Percentiles rank a stretch among this genome's conserved stretches.
phyloP scores from a whole-genome alignment of 306 rosid species.

The Sophora flavescens region DNA sequence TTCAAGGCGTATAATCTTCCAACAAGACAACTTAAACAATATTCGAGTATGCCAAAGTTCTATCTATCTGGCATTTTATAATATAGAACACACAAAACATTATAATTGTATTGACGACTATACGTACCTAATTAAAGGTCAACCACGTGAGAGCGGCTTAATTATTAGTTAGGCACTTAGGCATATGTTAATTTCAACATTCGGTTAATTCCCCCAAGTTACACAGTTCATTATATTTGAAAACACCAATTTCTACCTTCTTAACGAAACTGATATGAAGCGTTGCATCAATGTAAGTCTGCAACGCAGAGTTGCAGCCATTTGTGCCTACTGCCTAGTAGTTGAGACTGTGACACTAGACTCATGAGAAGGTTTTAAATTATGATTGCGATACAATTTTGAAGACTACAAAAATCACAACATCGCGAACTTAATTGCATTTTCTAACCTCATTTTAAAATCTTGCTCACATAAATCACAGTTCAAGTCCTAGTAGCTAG shows the following conservation, averaged over 20 bases:
- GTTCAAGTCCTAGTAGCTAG: too few relatives aligned
- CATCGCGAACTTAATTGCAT: too few relatives aligned
- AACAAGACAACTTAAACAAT: background rate
- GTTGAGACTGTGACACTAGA: too few relatives aligned
- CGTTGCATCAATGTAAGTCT: too few relatives aligned
- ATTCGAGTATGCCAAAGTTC: background rate
- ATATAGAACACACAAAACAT: background rate
- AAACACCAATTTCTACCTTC: slow-evolving; percentile 1
- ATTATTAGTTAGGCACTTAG: slow-evolving; percentile 5
- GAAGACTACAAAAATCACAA: too few relatives aligned
- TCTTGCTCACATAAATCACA: too few relatives aligned
- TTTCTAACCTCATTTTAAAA: too few relatives aligned
- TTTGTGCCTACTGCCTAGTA: too few relatives aligned
- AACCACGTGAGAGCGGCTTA: slow-evolving; percentile 39
- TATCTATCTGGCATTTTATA: slow-evolving; percentile 6
- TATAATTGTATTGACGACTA: slow-evolving; percentile 11
- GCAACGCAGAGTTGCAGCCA: too few relatives aligned
- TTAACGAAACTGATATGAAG: background rate
- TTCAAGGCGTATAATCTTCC: slow-evolving; percentile 18
- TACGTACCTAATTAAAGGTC: slow-evolving; percentile 18
- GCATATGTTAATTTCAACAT: slow-evolving; percentile 18
- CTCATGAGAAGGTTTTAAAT: too few relatives aligned
- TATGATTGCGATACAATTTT: too few relatives aligned
- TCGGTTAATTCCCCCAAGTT: background rate
- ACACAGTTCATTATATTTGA: background rate